Percentiles rank a stretch among this genome's conserved stretches.
Evolutionary conservation across 192 early-diverging fungal genomes (phyloP).

Genomic region (Linnemannia exigua): DNA sequence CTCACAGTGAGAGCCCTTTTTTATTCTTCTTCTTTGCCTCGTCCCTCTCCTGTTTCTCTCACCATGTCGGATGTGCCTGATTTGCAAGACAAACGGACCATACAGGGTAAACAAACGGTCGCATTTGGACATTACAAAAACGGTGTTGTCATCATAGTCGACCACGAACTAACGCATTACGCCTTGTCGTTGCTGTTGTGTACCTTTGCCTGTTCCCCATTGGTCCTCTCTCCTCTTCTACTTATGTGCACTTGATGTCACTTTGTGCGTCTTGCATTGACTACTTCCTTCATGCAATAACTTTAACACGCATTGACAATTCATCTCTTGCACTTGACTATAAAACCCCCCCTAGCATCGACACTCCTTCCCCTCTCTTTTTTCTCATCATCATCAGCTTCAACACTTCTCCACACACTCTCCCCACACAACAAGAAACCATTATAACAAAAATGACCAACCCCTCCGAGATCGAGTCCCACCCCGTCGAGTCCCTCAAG

Average conservation of each 20-base stretch:
- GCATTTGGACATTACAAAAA: background rate
- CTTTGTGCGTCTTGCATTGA: too few species aligned
- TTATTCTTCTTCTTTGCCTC: background rate
- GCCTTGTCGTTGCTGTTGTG: background rate
- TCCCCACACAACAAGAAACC: background rate
- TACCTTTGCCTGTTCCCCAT: background rate
- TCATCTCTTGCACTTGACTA: background rate
- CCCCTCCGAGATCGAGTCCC: conserved; percentile 6
- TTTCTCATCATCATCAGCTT: background rate
- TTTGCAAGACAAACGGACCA: background rate
- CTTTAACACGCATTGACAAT: conserved; percentile 1
- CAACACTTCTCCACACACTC: background rate
- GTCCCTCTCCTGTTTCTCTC: background rate
- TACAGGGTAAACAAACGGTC: background rate
- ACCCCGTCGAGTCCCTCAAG: background rate
- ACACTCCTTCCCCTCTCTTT: background rate
- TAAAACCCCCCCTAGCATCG: background rate
- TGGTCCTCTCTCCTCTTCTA: background rate
- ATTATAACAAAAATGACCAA: conserved; percentile 1
- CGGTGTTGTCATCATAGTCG: background rate
- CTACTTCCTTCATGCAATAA: background rate
- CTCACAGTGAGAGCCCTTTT: background rate
- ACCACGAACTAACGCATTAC: background rate
- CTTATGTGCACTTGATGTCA: background rate
- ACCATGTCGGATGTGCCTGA: conserved; percentile 1